phyloP scores from a whole-genome alignment of 352 stramenopile genomes.

The Globisporangium carolinianum region DNA sequence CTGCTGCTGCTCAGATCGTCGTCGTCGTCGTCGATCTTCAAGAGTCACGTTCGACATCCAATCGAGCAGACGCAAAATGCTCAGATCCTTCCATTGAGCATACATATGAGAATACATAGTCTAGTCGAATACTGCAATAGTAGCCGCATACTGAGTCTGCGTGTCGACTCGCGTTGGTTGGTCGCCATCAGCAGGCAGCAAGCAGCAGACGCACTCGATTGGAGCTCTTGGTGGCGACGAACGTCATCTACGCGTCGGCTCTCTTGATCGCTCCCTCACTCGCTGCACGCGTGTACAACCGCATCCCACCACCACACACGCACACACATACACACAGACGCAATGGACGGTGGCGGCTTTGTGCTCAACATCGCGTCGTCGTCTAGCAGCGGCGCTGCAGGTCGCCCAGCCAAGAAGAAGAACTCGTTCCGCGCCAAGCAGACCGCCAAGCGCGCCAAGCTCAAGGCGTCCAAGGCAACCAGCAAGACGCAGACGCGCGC shows the following conservation, averaged over 20 bases:
- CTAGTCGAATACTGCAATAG: neutral
- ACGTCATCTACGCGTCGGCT: neutral
- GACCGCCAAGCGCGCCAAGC: slow-evolving; percentile 29
- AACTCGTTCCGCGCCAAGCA: slow-evolving; percentile 76
- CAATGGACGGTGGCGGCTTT: slow-evolving; percentile 54
- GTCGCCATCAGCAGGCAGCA: neutral
- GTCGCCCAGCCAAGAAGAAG: slow-evolving; percentile 54
- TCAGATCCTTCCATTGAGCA: too few relatives aligned
- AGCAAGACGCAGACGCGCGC: slow-evolving; percentile 8
- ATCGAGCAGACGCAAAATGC: too few relatives aligned
- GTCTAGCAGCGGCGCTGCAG: slow-evolving; percentile 8
- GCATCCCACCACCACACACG: neutral
- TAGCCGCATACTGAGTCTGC: neutral
- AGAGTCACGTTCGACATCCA: too few relatives aligned
- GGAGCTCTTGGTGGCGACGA: too few relatives aligned
- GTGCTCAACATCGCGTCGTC: slow-evolving; percentile 77
- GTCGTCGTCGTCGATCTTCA: too few relatives aligned
- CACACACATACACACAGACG: neutral
- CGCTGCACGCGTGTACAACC: neutral
- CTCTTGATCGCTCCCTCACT: neutral
- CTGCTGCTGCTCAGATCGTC: too few relatives aligned
- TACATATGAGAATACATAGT: too few relatives aligned
- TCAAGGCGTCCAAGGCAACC: slow-evolving; percentile 18
- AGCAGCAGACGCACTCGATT: neutral
- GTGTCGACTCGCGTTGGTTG: neutral